Percentiles rank a stretch among this genome's conserved stretches.
Conservation (phyloP, 176 grass and related monocot genomes). For the Lolium perenne region DNA sequence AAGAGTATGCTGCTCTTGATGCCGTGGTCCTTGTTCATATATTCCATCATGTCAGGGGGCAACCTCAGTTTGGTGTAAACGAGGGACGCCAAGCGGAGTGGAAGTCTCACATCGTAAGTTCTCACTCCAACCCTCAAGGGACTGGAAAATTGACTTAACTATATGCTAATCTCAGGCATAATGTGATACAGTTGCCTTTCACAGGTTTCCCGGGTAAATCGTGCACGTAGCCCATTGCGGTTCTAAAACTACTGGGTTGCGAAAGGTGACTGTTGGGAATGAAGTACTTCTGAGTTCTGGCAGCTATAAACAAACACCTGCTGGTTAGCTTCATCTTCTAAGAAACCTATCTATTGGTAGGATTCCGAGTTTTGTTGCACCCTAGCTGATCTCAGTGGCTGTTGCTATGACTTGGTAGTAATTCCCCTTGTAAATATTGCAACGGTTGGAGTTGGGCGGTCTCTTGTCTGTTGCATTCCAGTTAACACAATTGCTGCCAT, state of each 20-base stretch:
- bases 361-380: neutral
- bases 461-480: neutral
- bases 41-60: conserved; percentile 74
- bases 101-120: conserved; percentile 92
- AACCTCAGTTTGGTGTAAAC: conserved; percentile 59
- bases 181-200: neutral
- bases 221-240: neutral
- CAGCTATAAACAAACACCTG: neutral
- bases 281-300: neutral
- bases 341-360: conserved; percentile 21
- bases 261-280: neutral
- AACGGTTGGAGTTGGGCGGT: neutral
- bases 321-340: neutral
- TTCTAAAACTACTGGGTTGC: conserved; percentile 29
- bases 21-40: conserved; percentile 90
- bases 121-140: neutral
- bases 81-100: conserved; percentile 70
- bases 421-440: conserved; percentile 40
- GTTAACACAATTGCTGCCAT: neutral
- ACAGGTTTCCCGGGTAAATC: conserved; percentile 59
- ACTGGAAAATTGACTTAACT: neutral
- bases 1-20: conserved; percentile 95
- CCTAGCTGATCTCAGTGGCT: conserved; percentile 17
- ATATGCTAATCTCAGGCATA: neutral
- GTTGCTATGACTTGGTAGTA: neutral